Conservation (phyloP, 2,329 filamentous ascomycete species). For the Penicillium frequentans region DNA sequence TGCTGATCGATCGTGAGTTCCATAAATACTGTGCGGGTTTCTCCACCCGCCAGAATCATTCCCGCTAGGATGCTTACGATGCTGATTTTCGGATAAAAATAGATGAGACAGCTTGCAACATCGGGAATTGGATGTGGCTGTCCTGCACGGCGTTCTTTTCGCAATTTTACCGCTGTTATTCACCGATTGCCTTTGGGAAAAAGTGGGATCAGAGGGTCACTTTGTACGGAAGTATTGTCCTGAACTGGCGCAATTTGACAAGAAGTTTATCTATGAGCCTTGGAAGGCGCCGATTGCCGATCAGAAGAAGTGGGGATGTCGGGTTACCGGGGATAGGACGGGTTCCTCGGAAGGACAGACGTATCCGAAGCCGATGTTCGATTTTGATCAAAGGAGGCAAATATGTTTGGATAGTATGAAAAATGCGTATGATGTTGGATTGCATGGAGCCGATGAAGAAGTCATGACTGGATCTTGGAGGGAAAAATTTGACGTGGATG, state of each 20-base stretch:
- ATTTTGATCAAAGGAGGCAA: constrained; percentile 64
- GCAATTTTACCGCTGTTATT: constrained; percentile 34
- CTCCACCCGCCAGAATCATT: background rate
- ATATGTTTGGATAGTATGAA: constrained; percentile 69
- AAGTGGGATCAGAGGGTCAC: constrained; percentile 68
- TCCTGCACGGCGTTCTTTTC: constrained; percentile 71
- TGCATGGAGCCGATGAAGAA: constrained; percentile 63
- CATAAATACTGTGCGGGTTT: too few species aligned
- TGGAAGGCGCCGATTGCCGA: constrained; percentile 70
- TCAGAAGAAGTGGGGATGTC: constrained; percentile 67
- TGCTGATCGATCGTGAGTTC: constrained; percentile 62
- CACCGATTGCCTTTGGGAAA: constrained; percentile 68
- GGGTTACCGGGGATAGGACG: constrained; percentile 57
- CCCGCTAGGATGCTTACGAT: background rate
- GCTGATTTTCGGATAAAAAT: background rate
- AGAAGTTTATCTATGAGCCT: constrained; percentile 76
- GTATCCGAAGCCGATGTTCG: constrained; percentile 77
- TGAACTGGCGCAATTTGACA: constrained; percentile 61
- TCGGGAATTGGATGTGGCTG: constrained; percentile 52
- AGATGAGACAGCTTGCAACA: constrained; percentile 29
- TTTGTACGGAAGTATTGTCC: constrained; percentile 68
- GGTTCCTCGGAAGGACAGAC: constrained; percentile 43
- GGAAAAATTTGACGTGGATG: constrained; percentile 6
- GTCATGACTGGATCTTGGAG: constrained; percentile 54
- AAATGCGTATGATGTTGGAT: constrained; percentile 62